A percentile compares a stretch with the other conserved stretches of the same genome.
Conservation (phyloP, 495 filamentous ascomycete species). For the Thermochaetoides thermophila region DNA sequence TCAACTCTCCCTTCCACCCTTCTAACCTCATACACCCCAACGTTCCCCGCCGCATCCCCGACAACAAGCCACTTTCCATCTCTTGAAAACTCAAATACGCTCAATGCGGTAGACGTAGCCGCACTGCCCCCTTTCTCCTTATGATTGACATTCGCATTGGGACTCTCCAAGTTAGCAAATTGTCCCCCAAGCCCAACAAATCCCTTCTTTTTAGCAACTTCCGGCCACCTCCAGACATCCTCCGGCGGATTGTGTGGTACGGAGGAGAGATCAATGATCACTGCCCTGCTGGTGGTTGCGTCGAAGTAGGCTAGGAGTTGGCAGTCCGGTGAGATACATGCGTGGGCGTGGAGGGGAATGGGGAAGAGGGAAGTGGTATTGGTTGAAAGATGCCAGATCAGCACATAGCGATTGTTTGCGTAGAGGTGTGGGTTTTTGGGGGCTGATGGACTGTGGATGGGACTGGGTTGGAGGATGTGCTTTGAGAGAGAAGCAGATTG, state of each 20-base stretch:
- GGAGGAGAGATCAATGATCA: conserved; percentile 14
- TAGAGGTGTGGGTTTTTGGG: background rate
- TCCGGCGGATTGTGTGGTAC: background rate
- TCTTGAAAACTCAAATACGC: conserved; percentile 17
- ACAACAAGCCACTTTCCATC: conserved; percentile 15
- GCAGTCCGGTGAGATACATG: conserved; percentile 17
- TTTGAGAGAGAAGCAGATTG: background rate
- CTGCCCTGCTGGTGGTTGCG: conserved; percentile 4
- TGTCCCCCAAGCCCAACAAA: conserved; percentile 11
- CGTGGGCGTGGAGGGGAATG: conserved; percentile 15
- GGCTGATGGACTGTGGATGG: background rate
- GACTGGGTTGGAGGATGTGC: background rate
- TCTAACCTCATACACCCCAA: conserved; percentile 15
- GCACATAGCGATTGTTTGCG: conserved; percentile 1
- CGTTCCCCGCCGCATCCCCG: conserved; percentile 10
- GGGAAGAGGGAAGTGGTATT: conserved; percentile 15
- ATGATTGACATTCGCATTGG: background rate
- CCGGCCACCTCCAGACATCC: conserved; percentile 18
- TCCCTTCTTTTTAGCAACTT: conserved; percentile 2
- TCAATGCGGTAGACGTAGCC: conserved; percentile 2
- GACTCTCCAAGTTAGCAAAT: conserved; percentile 13
- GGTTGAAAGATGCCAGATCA: conserved; percentile 13
- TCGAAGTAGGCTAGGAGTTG: conserved; percentile 16
- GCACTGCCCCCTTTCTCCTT: background rate
- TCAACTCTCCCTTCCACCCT: conserved; percentile 8